Percentiles rank a stretch among this genome's conserved stretches.
Evolutionary conservation across 805 yeast genomes (phyloP).

Genomic region (Lipomyces yamanashiensis): DNA sequence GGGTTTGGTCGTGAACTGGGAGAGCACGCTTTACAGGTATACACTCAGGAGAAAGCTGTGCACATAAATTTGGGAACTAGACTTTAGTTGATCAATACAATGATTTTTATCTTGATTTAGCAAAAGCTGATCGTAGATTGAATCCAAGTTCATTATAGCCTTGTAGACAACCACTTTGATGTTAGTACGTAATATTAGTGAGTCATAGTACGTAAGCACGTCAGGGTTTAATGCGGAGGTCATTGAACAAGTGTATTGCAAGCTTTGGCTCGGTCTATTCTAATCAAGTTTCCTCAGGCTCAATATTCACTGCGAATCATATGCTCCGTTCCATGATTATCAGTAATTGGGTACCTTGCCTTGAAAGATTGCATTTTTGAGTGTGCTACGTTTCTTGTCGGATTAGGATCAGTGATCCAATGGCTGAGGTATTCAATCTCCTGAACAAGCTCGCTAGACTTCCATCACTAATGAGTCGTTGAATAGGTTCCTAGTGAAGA

Average conservation of each 20-base stretch:
- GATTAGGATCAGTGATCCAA: neutral
- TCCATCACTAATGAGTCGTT: too few species aligned
- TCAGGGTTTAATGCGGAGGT: neutral
- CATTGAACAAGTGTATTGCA: neutral
- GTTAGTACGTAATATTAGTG: too few species aligned
- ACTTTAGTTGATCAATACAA: neutral
- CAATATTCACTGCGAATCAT: too few species aligned
- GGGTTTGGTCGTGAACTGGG: conserved; percentile 97
- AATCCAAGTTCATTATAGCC: too few species aligned
- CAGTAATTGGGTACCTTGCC: neutral
- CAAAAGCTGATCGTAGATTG: too few species aligned
- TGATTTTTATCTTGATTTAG: neutral
- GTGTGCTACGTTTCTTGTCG: neutral
- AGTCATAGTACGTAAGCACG: too few species aligned
- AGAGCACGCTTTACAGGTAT: conserved; percentile 79
- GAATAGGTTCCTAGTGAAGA: conserved; percentile 10
- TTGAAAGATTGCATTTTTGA: conserved; percentile 1
- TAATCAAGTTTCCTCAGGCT: too few species aligned
- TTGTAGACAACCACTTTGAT: too few species aligned
- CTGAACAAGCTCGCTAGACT: neutral
- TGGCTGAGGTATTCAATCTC: conserved; percentile 7
- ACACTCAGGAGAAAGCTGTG: conserved; percentile 86
- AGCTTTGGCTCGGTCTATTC: too few species aligned
- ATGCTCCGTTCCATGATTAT: neutral
- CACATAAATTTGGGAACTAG: conserved; percentile 41